Evolutionary conservation across 805 yeast species (phyloP).

Genomic region (Cyberlindnera americana): DNA sequence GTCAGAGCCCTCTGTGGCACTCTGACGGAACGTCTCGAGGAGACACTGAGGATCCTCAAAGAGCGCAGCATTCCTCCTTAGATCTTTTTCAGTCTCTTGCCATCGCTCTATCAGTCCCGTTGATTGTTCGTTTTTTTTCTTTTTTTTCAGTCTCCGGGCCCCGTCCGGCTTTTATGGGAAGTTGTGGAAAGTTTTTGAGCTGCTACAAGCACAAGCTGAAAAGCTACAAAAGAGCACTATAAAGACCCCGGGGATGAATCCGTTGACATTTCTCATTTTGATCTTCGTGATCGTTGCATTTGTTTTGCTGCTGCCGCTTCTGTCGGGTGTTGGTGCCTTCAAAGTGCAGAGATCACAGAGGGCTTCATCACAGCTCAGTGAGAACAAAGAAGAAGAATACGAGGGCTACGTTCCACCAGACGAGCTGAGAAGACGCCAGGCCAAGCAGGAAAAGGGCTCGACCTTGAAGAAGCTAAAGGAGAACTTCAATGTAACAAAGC

Average conservation of each 20-base stretch:
- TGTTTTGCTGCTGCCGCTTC: slow-evolving; percentile 43
- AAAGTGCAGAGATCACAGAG: slow-evolving; percentile 20
- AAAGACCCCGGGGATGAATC: slow-evolving; percentile 1
- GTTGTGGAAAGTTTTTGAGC: too few species aligned
- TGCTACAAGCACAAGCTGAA: not conserved
- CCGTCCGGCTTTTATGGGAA: too few species aligned
- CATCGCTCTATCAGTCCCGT: not conserved
- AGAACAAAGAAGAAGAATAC: slow-evolving; percentile 3
- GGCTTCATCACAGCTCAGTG: not conserved
- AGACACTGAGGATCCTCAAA: too few species aligned
- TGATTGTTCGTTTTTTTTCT: not conserved
- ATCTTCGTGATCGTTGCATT: slow-evolving; percentile 41
- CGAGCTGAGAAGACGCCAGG: slow-evolving; percentile 16
- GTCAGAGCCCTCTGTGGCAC: not conserved
- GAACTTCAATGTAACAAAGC: slow-evolving; percentile 18
- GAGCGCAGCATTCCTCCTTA: too few species aligned
- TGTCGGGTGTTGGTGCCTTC: slow-evolving; percentile 47
- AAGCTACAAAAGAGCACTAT: not conserved
- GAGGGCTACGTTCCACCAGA: slow-evolving; percentile 27
- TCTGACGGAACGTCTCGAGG: too few species aligned
- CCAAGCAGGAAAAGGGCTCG: slow-evolving; percentile 12
- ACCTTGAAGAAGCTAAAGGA: slow-evolving; percentile 11
- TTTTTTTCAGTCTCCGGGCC: not conserved
- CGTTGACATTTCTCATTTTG: slow-evolving; percentile 29
- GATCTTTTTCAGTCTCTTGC: too few species aligned